A percentile compares a stretch with the other conserved stretches of the same genome.
Evolutionary conservation across 306 rosid genomes (phyloP).

Genomic region (Calophaca sinica): DNA sequence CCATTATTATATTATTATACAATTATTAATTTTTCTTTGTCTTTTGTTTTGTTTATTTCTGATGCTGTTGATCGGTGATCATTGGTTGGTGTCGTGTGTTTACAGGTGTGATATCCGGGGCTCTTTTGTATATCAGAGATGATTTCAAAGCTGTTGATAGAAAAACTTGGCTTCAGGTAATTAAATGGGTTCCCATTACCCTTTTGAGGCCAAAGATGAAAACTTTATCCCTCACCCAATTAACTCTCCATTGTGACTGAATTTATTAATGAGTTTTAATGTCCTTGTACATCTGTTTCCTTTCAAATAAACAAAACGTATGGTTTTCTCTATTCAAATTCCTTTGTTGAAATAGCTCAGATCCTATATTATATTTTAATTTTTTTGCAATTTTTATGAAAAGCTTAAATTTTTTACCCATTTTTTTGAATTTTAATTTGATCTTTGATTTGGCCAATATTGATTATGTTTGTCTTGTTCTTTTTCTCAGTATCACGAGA

Average conservation of each 20-base stretch:
- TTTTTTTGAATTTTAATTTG: neutral
- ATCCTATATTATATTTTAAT: too few species aligned
- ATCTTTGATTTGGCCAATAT: neutral
- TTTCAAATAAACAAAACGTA: neutral
- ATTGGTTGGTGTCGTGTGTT: neutral
- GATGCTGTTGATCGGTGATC: neutral
- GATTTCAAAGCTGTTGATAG: conserved; percentile 58
- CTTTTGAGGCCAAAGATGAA: neutral
- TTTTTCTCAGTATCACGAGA: conserved; percentile 10
- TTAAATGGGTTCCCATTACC: neutral
- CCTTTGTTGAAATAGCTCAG: too few species aligned
- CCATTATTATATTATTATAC: neutral
- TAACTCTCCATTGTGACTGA: neutral
- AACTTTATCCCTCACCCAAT: neutral
- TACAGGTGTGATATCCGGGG: conserved; percentile 73
- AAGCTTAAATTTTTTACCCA: too few species aligned
- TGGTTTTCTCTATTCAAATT: neutral
- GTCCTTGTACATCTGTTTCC: neutral
- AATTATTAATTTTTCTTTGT: neutral
- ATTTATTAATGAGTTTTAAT: neutral
- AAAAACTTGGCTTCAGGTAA: conserved; percentile 63
- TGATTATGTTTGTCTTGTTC: neutral
- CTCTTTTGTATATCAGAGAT: conserved; percentile 68
- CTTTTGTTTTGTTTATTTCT: neutral
- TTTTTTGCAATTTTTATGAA: too few species aligned